A percentile compares a stretch with the other conserved stretches of the same genome.
phyloP scores from a whole-genome alignment of 1,139 yeast species.

The Lodderomyces theae region DNA sequence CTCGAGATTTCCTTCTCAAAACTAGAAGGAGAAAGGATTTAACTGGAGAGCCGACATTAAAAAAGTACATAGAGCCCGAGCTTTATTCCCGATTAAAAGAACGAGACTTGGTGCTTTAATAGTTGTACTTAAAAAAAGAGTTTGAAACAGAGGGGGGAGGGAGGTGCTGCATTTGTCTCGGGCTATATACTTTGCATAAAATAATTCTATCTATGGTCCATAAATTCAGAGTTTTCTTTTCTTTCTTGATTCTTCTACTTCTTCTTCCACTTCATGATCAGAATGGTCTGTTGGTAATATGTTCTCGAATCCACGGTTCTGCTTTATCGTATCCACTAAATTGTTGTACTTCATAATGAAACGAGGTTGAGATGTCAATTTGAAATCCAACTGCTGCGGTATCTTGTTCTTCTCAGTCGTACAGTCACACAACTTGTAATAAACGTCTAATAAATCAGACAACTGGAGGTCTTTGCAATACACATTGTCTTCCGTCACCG shows the following conservation, averaged over 20 bases:
- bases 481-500: constrained; percentile 40
- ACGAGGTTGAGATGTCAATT: constrained; percentile 26
- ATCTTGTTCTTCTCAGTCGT: constrained; percentile 16
- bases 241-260: constrained; percentile 5
- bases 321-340: constrained; percentile 24
- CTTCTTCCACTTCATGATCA: constrained; percentile 8
- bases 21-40: constrained; percentile 86
- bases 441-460: constrained; percentile 32
- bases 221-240: constrained; percentile 7
- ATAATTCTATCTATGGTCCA: constrained; percentile 1
- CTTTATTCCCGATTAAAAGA: constrained; percentile 53
- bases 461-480: constrained; percentile 31
- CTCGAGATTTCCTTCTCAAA: constrained; percentile 86
- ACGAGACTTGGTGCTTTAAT: constrained; percentile 29
- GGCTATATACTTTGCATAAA: constrained; percentile 2
- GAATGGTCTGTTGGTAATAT: constrained; percentile 5
- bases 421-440: constrained; percentile 24
- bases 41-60: constrained; percentile 72
- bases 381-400: constrained; percentile 24
- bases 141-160: neutral
- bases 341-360: constrained; percentile 33
- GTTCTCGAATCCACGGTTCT: constrained; percentile 21
- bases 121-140: neutral
- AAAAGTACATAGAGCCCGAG: constrained; percentile 66
- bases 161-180: neutral